phyloP scores from a whole-genome alignment of 2,329 filamentous ascomycete species.

The Cordyceps tenuipes region DNA sequence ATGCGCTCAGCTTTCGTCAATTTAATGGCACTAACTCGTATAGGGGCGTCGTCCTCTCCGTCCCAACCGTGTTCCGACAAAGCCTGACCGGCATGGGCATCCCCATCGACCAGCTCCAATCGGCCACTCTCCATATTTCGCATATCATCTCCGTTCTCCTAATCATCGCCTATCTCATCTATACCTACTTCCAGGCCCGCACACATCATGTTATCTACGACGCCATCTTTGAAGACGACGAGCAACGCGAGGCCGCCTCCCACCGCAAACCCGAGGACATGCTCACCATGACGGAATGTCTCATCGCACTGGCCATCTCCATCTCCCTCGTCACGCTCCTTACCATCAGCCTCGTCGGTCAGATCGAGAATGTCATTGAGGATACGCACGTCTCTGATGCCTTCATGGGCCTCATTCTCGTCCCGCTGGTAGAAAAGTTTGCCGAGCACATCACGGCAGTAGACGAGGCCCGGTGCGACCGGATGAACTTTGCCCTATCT shows the following conservation, averaged over 20 bases:
- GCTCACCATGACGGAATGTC: slow-evolving; percentile 65
- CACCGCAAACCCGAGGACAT: slow-evolving; percentile 58
- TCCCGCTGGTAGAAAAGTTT: slow-evolving; percentile 77
- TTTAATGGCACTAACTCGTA: slow-evolving; percentile 8
- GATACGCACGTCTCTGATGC: slow-evolving; percentile 39
- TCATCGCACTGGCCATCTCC: slow-evolving; percentile 55
- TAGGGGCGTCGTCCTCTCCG: slow-evolving; percentile 29
- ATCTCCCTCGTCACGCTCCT: slow-evolving; percentile 65
- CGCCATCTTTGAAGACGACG: slow-evolving; percentile 63
- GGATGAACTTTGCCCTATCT: slow-evolving; percentile 77
- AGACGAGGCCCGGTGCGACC: slow-evolving; percentile 76
- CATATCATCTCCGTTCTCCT: slow-evolving; percentile 64
- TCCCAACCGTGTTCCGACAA: slow-evolving; percentile 49
- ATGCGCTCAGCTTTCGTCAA: neutral
- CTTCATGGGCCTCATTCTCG: slow-evolving; percentile 63
- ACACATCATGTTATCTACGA: slow-evolving; percentile 73
- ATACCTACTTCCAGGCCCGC: slow-evolving; percentile 64
- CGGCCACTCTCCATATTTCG: slow-evolving; percentile 56
- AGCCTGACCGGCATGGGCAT: slow-evolving; percentile 28
- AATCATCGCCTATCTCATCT: slow-evolving; percentile 59
- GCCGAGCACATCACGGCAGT: slow-evolving; percentile 79
- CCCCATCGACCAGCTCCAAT: slow-evolving; percentile 31
- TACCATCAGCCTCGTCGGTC: slow-evolving; percentile 62
- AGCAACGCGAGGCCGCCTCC: slow-evolving; percentile 57
- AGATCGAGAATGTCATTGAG: slow-evolving; percentile 55